Evolutionary conservation across 1,284 basidiomycete species (phyloP), one percentile per base, ranked within the genome.

Genomic region (Mycosarcoma maydis): DNA sequence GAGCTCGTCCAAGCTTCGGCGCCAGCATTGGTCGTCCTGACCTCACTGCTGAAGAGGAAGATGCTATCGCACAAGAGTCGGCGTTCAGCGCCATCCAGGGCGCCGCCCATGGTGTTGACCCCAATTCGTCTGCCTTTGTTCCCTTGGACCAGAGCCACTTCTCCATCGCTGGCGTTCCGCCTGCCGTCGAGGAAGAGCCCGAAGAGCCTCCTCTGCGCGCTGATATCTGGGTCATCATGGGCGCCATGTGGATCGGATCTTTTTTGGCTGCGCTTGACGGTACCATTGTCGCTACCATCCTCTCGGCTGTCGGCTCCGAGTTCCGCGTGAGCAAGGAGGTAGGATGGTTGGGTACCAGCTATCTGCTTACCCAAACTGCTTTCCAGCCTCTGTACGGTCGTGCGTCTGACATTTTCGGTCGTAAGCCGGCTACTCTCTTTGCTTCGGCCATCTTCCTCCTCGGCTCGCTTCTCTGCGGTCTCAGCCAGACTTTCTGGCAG

Each of bases 321-420:
- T 81, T 81, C 62, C 62, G 64, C 32, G 76, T 80, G 19, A 75
- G 72, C 42, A 76, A 76, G 58, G 73, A 76, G 51, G 72, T 77
- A 34, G 71, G 72, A 23, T 80, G 78, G 78, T 61, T 80, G 16
- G 78, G 78, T 26, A 81, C 79, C 27, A 76, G 73, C 40, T 81
- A 81, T 50, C 56, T 81, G 32, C 62, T 81, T 33, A 80, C 79
- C 40, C 79, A 81, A 54, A 81, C 78, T 16, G 77, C 77, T 20
- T 81, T 78, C 72, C 76, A 78, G 58, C 79, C 79, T 6, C 70
- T 81, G 30, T 81, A 81, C 59, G 79, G 79, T 6, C 56, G 77
- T 17, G 58, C 72, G 1, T 77, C 76, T 6, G 79, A 81, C 62
- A 76, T 80, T 45, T 80, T 80, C 44, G 79, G 79, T n/a, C 73